Evolutionary conservation across 2,329 filamentous ascomycete genomes (phyloP), one percentile per base, ranked within the genome.

Genomic region (Drechslera avenae): DNA sequence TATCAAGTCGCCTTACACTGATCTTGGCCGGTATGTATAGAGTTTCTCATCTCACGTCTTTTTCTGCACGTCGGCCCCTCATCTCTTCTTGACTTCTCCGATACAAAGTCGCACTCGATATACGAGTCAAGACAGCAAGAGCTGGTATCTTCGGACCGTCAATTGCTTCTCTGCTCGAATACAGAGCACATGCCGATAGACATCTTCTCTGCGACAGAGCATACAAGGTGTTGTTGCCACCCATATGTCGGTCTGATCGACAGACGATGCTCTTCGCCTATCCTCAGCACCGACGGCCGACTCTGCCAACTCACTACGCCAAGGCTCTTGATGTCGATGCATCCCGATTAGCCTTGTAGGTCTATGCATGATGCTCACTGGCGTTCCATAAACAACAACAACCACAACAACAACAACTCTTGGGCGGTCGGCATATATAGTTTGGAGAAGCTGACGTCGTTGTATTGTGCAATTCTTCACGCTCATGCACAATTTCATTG

Each of bases 401-500:
- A 43, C 36, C 16, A 18, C 31, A 34, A 33, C 19, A 28, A 28
- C 17, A 17, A 21, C 21, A 30, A 16, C 13, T 39, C 21, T 12
- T 13, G 18, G n/a, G 35, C 40, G 5, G 26, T 52, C 30, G 21
- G 10, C 21, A 18, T 30, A 30, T 21, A 18, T 39, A 21, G 28
- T 28, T 21, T 16, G 14, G 17, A 13, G 13, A n/a, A 28, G 18
- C 43, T 46, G 19, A 35, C 12, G 28, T 32, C 18, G 21, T 32
- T 14, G 33, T 42, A 17, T 35, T 42, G 13, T 41, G 35, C 17
- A 23, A 30, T 40, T 43, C 12, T 35, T 46, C 47, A 46, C 52
- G 35, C 46, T 45, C 48, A 44, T 60, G 42, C 49, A 46, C 23
- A 46, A 39, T 37, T 39, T 19, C 19, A 49, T 39, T 14, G 40